Base-by-base conservation (phyloP, 306 rosid species). In the Acacia crassicarpa region DNA sequence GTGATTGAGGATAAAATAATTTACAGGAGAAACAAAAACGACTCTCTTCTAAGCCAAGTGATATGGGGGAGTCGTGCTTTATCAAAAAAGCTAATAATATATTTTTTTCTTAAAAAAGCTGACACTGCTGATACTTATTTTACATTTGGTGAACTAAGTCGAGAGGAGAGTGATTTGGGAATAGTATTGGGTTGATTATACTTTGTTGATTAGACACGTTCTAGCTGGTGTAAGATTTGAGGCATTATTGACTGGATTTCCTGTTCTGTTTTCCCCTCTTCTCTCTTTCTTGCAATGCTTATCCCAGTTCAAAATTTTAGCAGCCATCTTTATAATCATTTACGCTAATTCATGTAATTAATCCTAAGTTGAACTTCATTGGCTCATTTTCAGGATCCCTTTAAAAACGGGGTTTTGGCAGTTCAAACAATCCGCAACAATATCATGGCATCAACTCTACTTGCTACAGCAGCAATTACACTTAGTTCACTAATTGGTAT, bases 341-440 rank as follows among this genome's bases (percentile, higher is more conserved):
- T 12, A 25, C 23, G 40, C 4, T 38, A 19, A 72, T 70, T 77
- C 63, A 70, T 46, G n/a, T 59, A 59, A 15, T 14, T 54, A 32
- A 11, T 83, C 73, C 6, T 59, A 67, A 69, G 65, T 53, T 53
- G 66, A 67, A 87, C 14, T 58, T 68, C 62, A 48, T 74, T 80
- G 78, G 79, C 58, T 40, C 74, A 61, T 83, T 80, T 87, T 80
- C 96, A 95, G 98, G 96, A 95, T 84, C 98, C 99, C 5, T 76
- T 92, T 91, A 93, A 93, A 92, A 90, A 93, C 76, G 99, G 99
- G 14, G 88, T 91, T 83, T 88, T 95, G 82, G 87, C 85, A 0
- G 94, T 95, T 80, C 99, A 95, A 83, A 93, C 98, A 53, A 92
- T 95, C 75, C 92, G 97, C 84, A 95, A 93, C 88, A 95, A 92